Base-by-base conservation (phyloP, 768 basidiomycete species). In the Hericium alpestre region DNA sequence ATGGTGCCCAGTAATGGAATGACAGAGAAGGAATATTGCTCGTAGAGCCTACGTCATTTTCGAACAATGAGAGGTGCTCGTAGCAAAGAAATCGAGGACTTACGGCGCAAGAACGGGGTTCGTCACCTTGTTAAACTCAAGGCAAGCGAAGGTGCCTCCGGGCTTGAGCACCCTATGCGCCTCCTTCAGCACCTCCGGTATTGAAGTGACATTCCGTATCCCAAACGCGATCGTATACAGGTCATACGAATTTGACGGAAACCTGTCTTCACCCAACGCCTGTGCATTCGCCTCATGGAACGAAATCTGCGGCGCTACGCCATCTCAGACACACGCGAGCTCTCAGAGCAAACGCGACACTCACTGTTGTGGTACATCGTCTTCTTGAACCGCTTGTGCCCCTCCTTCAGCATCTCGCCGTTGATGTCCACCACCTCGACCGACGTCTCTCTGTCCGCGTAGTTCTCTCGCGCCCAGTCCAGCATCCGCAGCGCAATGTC, bases 191-290 rank as follows among this genome's bases (percentile, higher is more conserved):
- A 93, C 96, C 22, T 82, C 84, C 1, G 89, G 87, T 57, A 97
- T 82, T 51, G 90, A 90, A 16, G 96, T 99, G 74, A 92, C 94
- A 67, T 99, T 99, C 40, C 96, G 81, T 63, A 98, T 98, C 23
- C 96, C 95, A 64, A 99, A 99, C 0, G 96, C 93, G 69, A 99
- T 97, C 25, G 96, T 99, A 74, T 99, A 99, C 16, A 97, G 74
- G 72, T 99, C 93, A 61, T 94, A 92, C 16, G 90, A 81, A 69
- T 91, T 83, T 64, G 87, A 82, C 5, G 79, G 74, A 68, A 99
- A 93, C 55, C 80, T 74, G 5, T 79, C 74, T 40, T 71, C 59
- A 0, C 85, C 78, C 16, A 99, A 73, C 12, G 76, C 76, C 67
- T 98, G 93, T 3, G 96, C 96, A 66, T 99, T 97, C 38, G 86